Evolutionary conservation across 1,139 yeast genomes (phyloP), one percentile per base, ranked within the genome.

Genomic region (Kurtzmaniella natalensis): DNA sequence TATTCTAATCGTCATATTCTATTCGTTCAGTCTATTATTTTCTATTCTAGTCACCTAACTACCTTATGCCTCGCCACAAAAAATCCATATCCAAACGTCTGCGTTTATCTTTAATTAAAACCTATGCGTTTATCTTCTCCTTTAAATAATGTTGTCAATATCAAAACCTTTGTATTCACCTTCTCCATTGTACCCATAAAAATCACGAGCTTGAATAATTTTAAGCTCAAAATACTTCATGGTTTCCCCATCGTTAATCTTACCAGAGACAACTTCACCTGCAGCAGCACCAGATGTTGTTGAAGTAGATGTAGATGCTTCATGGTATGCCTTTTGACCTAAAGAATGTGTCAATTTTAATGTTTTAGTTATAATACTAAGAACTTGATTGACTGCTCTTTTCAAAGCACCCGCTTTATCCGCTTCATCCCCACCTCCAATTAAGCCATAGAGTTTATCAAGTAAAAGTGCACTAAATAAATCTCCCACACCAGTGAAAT

Each of bases 401-500:
- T 55, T 45, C 14, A 67, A 50, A 38, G 47, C 4, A 4, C 15
- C 15, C 5, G 37, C 39, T 16, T 33, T 35, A 17, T 28, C 11
- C 10, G n/a, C 18, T 7, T 3, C 18, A 15, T 6, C 21, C 15
- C 21, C 18, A 43, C 31, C 5, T 38, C 31, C 19, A 38, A 31
- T n/a, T 37, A 36, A 11, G 32, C 31, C 19, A 46, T 64, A 61
- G 32, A 75, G 59, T 37, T 80, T 67, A 57, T 86, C 92, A 2
- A 84, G 55, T 25, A 88, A 55, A 30, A 89, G 54, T 0, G 95
- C 94, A 0, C 94, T 76, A 53, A 92, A 87, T 28, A 92, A 61
- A 49, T 92, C 98, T 2, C 98, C 98, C 4, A 92, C 88, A 0
- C 98, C 97, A 2, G 94, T 83, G 55, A 89, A 89, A 43, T 81